phyloP scores from a whole-genome alignment of 2,329 filamentous ascomycete genomes.

The Colletotrichum caudatum region DNA sequence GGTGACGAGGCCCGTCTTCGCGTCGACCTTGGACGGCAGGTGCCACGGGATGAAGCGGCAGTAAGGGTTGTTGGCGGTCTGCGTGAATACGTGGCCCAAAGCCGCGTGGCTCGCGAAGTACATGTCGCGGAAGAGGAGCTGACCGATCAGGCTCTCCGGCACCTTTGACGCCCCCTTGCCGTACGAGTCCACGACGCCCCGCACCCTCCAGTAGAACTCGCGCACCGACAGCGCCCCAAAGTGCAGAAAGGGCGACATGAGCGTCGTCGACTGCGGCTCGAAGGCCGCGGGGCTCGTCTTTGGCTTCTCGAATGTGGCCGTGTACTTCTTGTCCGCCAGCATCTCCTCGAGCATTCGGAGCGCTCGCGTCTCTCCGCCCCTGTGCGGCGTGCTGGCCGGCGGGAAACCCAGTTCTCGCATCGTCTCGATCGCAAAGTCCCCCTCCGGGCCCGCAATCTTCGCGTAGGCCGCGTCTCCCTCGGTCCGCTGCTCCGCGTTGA shows the following conservation, averaged over 20 bases:
- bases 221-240: slow-evolving; percentile 79
- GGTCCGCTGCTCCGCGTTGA: slow-evolving; percentile 69
- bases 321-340: slow-evolving; percentile 73
- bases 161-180: slow-evolving; percentile 69
- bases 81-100: slow-evolving; percentile 72
- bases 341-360: slow-evolving; percentile 69
- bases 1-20: slow-evolving; percentile 60
- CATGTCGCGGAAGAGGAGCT: slow-evolving; percentile 84
- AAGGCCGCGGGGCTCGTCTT: slow-evolving; percentile 81
- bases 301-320: slow-evolving; percentile 81
- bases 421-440: slow-evolving; percentile 78
- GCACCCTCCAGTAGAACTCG: slow-evolving; percentile 78
- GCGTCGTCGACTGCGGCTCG: slow-evolving; percentile 77
- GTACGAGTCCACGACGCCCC: slow-evolving; percentile 70
- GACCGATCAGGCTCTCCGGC: slow-evolving; percentile 77
- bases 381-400: slow-evolving; percentile 73
- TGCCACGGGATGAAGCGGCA: slow-evolving; percentile 86
- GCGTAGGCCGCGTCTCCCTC: slow-evolving; percentile 68
- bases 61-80: slow-evolving; percentile 73
- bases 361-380: slow-evolving; percentile 77
- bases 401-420: slow-evolving; percentile 78
- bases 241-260: slow-evolving; percentile 79
- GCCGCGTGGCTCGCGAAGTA: slow-evolving; percentile 83
- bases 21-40: slow-evolving; percentile 70
- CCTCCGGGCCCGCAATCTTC: slow-evolving; percentile 73